Percentiles rank a stretch among this genome's conserved stretches.
phyloP scores from a whole-genome alignment of 139 green algal species.

The Chlamydomonas asymmetrica region DNA sequence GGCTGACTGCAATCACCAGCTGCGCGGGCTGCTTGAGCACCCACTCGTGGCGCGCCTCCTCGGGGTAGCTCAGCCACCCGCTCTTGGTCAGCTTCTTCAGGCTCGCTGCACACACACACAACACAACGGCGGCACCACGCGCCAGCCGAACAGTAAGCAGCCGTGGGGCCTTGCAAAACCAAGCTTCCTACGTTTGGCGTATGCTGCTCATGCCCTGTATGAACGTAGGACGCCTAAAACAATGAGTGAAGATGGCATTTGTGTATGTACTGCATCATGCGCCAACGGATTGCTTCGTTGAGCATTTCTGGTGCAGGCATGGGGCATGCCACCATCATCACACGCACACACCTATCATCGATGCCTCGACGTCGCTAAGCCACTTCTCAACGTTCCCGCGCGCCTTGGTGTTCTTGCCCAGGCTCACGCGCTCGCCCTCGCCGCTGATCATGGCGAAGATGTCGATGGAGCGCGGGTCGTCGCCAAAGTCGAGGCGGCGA shows the following conservation, averaged over 20 bases:
- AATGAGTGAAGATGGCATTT: not conserved
- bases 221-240: not conserved
- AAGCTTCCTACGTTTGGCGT: too few species aligned
- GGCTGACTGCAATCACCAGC: constrained; percentile 79
- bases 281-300: too few species aligned
- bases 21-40: constrained; percentile 80
- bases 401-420: constrained; percentile 84
- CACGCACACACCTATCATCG: constrained; percentile 61
- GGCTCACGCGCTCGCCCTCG: constrained; percentile 76
- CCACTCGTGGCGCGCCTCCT: constrained; percentile 68
- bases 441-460: constrained; percentile 81
- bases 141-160: too few species aligned
- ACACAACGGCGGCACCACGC: too few species aligned
- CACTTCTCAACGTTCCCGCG: constrained; percentile 84
- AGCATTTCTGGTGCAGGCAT: too few species aligned
- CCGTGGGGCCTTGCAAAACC: too few species aligned
- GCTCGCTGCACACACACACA: constrained; percentile 21
- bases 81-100: constrained; percentile 65
- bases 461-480: constrained; percentile 75
- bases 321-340: not conserved
- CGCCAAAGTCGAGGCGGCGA: constrained; percentile 76
- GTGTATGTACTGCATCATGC: not conserved
- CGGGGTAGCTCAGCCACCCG: constrained; percentile 58
- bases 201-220: too few species aligned
- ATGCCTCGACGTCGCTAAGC: constrained; percentile 74